A percentile compares a stretch with the other conserved stretches of the same genome.
These are phyloP conservation scores for Calocybe gambosa DNA, from an alignment of 1,284 basidiomycete species.

Conservation along the genomic window DNA sequence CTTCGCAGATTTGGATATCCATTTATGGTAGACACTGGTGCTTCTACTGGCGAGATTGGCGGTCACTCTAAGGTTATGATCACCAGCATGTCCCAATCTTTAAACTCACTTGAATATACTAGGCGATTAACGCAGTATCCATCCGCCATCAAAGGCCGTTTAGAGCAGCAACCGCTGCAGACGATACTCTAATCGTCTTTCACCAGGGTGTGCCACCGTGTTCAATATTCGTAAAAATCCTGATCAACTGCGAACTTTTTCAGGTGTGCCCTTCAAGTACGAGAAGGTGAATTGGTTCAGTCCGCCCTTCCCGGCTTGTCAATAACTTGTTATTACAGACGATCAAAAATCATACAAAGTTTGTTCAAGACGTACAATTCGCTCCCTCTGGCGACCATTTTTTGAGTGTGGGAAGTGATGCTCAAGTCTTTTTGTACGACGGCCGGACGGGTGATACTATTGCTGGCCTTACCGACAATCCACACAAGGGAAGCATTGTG, in stretches of 20 bases:
- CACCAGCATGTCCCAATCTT: background rate
- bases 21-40: conserved; percentile 85
- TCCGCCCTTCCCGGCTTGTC: background rate
- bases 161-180: conserved; percentile 83
- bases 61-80: conserved; percentile 84
- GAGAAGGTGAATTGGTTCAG: conserved; percentile 51
- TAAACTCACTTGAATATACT: background rate
- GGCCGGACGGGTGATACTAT: conserved; percentile 84
- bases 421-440: conserved; percentile 87
- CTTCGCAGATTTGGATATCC: conserved; percentile 74
- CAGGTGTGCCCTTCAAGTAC: conserved; percentile 85
- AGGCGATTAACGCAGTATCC: conserved; percentile 88
- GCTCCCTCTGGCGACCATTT: conserved; percentile 80
- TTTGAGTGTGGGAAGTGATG: conserved; percentile 88
- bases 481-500: conserved; percentile 74
- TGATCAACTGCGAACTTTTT: background rate
- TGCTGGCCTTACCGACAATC: conserved; percentile 56
- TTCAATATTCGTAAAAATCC: background rate
- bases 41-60: conserved; percentile 87
- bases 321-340: conserved; percentile 35
- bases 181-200: conserved; percentile 80
- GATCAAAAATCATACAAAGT: conserved; percentile 89
- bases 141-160: conserved; percentile 89
- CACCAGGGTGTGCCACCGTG: conserved; percentile 53
- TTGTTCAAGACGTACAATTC: conserved; percentile 90